Evolutionary conservation across 108 stramenopile genomes (phyloP), one percentile per base, ranked within the genome.

Genomic region (Fistulifera solaris): DNA sequence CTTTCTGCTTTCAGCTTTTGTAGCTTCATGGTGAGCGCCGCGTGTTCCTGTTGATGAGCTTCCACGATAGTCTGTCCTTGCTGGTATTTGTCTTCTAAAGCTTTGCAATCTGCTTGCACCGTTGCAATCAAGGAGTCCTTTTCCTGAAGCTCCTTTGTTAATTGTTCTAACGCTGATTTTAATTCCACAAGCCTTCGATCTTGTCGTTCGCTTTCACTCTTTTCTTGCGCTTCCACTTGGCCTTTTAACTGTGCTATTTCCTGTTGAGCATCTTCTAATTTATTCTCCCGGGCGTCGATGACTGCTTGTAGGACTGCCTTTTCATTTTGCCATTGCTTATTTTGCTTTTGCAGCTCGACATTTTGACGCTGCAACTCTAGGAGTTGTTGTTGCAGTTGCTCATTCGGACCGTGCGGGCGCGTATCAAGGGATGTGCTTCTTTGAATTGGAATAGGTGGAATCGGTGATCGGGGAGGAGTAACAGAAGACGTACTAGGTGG

Each of bases 221-320:
- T 5, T 50, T 35, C 21, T 73, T 62, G 43, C 70, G 46, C 15
- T 67, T 63, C 27, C 76, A 16, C 10, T 76, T 61, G n/a, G 47
- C 66, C 3, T 35, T 52, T 23, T 8, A 35, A 6, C 6, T 35
- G 31, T 35, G 75, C 56, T 42, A 80, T 45, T 49, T 77, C 78
- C 11, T 66, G 38, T 41, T 64, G 67, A 40, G 73, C 64, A 11
- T 27, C 50, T 54, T 73, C 78, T 6, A 67, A 26, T 48, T 76
- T 80, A 38, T 76, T 67, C 65, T 86, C 84, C n/a, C 88, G 63
- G 21, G 81, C 78, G 27, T 85, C 84, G 24, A 89, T 69, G 17
- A 75, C 76, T 14, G 88, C 88, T 17, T 59, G 47, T 21, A 85
- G 58, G 10, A 89, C 80, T 8, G 80, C 77, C 77, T 84, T 83